Base-by-base conservation (phyloP, 805 yeast species). In the Teunomyces barrocoloradensis region DNA sequence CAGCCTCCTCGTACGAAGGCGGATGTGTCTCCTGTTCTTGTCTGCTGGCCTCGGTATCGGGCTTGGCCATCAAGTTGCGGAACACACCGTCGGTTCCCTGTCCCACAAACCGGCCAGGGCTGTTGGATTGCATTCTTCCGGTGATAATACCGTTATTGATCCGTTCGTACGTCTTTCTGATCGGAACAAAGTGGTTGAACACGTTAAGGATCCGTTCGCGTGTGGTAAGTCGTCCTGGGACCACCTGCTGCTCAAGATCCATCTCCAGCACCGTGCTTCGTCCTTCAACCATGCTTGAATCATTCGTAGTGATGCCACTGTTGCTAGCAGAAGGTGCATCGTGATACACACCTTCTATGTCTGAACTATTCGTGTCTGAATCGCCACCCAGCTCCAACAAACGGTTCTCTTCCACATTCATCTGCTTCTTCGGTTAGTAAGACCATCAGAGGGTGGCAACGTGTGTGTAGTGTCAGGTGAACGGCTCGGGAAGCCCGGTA, bases 1-100 rank as follows among this genome's bases (percentile, higher is more conserved):
- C 89, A 0, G 96, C 98, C 61, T 91, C 98, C 47, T 89, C 97
- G 67, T 94, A 94, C 0, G 96, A 76, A 3, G 98, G 98, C 17
- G 82, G 78, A 34, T 88, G 85, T 28, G 72, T 72, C 50, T 85
- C 91, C 35, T 63, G 61, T 13, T 64, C 60, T 7, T 58, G 58
- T 18, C 66, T 52, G 10, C 48, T 51, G 13, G 65, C 43, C 44
- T 69, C 72, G 0, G 77, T 61, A 42, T 85, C 92, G 4, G 97
- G 97, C 60, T 91, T 92, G 2, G 98, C 98, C 57, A 87, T 80
- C 56, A 94, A 65, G 65, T 94, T 94, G 43, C 94, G 83, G 66
- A 94, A 94, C 3, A 94, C 99, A 9, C 98, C 99, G 63, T 94
- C 99, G 10, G 77, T 73, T 10, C 77, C 77, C 45, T 68, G 77